Base-by-base conservation (phyloP, 1,284 basidiomycete genomes). In the Trametes hirsuta region DNA sequence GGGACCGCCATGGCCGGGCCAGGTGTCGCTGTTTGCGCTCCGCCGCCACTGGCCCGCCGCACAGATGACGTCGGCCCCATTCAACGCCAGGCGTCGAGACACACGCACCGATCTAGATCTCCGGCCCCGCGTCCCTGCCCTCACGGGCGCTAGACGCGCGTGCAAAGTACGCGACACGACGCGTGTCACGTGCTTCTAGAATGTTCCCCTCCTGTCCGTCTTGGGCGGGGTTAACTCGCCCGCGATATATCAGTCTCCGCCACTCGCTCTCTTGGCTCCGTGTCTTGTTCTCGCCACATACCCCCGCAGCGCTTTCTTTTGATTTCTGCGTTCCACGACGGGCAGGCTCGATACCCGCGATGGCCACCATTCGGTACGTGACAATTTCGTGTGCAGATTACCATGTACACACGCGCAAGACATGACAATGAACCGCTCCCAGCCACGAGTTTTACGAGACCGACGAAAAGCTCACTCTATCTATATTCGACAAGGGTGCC, bases 391-490 rank as follows among this genome's bases (percentile, higher is more conserved):
- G 10, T 8, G 30, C 21, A n/a, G 14, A 30, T 21, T 10, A 12
- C 40, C 14, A 25, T 9, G 2, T 8, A 8, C 30, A 30, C 1
- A 12, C 9, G 36, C n/a, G 45, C 21, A 47, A 30, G 40, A 48
- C 56, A 21, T 48, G 48, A 53, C 36, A 42, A 39, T 37, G 24
- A 30, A 24, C 14, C 50, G 18, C 39, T 34, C 56, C 18, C 62
- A 94, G 93, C 74, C 86, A 95, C 77, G 93, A 94, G 73, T 95
- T 91, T 75, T 95, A 95, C 75, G 93, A 95, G 75, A 90, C 87
- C 2, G 89, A 93, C 62, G 86, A 91, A 55, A 81, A 76, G 63
- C 72, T 95, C 58, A 92, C 81, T 11, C 72, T 95, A 67, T 88
- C 90, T 53, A 77, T 95, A 67, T 95, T 94, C 71, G 86, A 95